Conservation (phyloP, 2,329 filamentous ascomycete genomes). For the Zymoseptoria tritici region DNA sequence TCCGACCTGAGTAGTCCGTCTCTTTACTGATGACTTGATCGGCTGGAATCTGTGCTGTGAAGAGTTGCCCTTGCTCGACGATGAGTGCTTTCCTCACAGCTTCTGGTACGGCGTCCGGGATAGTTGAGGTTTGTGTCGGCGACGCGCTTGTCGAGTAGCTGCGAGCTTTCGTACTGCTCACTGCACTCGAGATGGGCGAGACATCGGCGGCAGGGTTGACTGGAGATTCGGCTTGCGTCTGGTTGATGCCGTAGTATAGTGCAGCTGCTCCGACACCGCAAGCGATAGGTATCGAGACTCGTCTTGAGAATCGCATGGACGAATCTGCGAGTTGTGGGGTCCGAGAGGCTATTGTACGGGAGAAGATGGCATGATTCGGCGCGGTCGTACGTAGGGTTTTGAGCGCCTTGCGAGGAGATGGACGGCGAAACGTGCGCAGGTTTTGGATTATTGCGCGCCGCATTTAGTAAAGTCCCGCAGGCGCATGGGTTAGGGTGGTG, state of each 20-base stretch:
- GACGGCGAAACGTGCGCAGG: constrained; percentile 61
- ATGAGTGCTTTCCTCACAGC: constrained; percentile 61
- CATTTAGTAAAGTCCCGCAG: constrained; percentile 46
- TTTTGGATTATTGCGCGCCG: constrained; percentile 64
- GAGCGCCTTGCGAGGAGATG: constrained; percentile 53
- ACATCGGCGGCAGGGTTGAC: constrained; percentile 7
- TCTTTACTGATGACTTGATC: constrained; percentile 84
- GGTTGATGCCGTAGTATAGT: constrained; percentile 64
- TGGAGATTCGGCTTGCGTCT: constrained; percentile 8
- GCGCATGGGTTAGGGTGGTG: constrained; percentile 3
- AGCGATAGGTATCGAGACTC: constrained; percentile 58
- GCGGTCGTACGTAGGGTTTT: constrained; percentile 39
- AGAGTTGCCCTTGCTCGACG: constrained; percentile 83
- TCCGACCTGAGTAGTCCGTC: constrained; percentile 73
- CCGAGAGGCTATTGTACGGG: constrained; percentile 38
- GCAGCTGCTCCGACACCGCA: constrained; percentile 63
- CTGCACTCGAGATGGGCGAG: constrained; percentile 10
- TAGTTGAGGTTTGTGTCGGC: constrained; percentile 5
- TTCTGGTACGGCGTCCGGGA: constrained; percentile 43
- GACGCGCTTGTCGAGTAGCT: constrained; percentile 24
- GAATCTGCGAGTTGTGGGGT: constrained; percentile 47
- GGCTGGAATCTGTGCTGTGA: constrained; percentile 76
- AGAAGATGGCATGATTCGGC: constrained; percentile 38
- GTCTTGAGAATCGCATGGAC: constrained; percentile 65
- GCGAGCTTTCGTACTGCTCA: constrained; percentile 25